Base-by-base conservation (phyloP, 257 asterid genomes). In the Ehretia macrophylla region DNA sequence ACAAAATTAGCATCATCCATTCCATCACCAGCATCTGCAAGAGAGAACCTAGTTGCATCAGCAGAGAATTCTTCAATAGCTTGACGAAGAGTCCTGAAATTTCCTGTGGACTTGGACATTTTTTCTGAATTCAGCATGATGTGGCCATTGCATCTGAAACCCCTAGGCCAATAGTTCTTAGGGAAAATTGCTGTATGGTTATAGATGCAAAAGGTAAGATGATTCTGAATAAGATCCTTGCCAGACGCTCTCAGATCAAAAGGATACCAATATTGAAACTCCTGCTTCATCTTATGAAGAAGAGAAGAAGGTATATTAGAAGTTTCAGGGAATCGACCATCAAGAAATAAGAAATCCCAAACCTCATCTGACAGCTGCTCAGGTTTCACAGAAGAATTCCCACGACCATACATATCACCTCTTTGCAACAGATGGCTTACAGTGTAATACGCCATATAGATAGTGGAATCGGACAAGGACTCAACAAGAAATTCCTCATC, bases 1-100 rank as follows among this genome's bases (percentile, higher is more conserved):
- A 56, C 60, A 37, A 56, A 56, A 20, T 56, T 56, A 4, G 60
- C 60, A 32, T 56, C 60, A 37, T 56, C 60, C 60, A 56, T 56
- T 17, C 60, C 60, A 56, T 56, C 60, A 32, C 60, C 60, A 22
- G 60, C 60, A 56, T 56, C 60, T 5, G 60, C 60, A 16, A 56
- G 47, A 32, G 60, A 56, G 17, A 56, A 56, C 21, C 60, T 32
- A 1, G 60, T 56, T 10, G 60, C 60, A 56, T 56, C 60, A 5
- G 60, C 60, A 6, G 60, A 56, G 27, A 56, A 56, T 17, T 56
- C 60, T 17, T 56, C 47, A n/a, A 56, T 56, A 35, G 60, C 60
- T 37, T 56, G 47, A 17, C 60, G 60, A 8, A 56, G 17, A 1
- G 60, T 56, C 60, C 60, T 32, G 17, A 56, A 56, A 56, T 56